Percentiles rank a stretch among this genome's conserved stretches.
Evolutionary conservation across 1,284 basidiomycete species (phyloP).

Genomic region (Earliella scabrosa): DNA sequence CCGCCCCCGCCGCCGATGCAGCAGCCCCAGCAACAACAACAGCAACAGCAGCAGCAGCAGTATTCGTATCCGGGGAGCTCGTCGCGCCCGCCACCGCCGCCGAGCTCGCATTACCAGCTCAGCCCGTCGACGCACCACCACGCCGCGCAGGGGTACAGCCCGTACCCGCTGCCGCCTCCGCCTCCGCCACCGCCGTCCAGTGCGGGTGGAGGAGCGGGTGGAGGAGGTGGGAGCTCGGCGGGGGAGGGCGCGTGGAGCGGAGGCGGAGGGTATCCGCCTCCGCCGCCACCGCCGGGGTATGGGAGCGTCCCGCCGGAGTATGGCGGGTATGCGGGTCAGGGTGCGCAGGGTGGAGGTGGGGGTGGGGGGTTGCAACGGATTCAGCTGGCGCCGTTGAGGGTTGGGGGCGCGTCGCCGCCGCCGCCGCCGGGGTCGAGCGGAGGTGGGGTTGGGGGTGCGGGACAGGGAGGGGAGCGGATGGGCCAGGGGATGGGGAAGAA

Average conservation of each 20-base stretch:
- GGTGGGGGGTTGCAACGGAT: conserved; percentile 44
- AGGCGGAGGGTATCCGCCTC: conserved; percentile 3
- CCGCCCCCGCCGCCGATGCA: conserved; percentile 7
- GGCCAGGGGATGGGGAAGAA: conserved; percentile 32
- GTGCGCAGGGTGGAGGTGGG: neutral
- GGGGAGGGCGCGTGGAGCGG: conserved; percentile 17
- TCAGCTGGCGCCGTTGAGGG: conserved; percentile 57
- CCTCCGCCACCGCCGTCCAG: no score
- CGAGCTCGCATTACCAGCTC: conserved; percentile 30
- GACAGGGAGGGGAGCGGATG: conserved; percentile 26
- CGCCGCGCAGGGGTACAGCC: conserved; percentile 25
- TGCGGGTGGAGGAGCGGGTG: neutral
- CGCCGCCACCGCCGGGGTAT: conserved; percentile 3
- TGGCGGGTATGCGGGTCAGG: conserved; percentile 15
- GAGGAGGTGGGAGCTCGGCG: conserved; percentile 1
- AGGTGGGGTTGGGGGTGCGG: conserved; percentile 30
- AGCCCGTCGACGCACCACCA: conserved; percentile 31
- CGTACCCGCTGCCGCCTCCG: conserved; percentile 27
- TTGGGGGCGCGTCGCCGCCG: conserved; percentile 20
- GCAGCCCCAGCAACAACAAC: no score
- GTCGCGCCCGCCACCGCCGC: conserved; percentile 5
- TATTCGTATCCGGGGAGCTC: conserved; percentile 11
- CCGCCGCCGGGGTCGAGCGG: conserved; percentile 32
- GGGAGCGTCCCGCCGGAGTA: conserved; percentile 10
- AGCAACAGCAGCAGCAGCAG: no score